phyloP scores from a whole-genome alignment of 2,329 filamentous ascomycete species.

The Penicillium sp. region DNA sequence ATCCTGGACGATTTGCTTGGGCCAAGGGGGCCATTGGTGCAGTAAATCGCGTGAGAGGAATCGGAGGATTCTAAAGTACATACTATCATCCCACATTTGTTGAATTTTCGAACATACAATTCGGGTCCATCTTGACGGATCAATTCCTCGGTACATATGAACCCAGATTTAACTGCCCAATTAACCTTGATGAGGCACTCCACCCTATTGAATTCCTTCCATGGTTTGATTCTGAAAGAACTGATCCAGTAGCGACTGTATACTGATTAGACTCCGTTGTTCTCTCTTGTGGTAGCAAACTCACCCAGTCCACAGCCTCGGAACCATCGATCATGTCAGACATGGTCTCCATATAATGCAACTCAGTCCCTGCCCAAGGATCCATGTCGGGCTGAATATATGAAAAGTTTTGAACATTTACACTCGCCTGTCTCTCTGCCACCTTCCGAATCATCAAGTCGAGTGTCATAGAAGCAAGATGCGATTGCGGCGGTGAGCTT shows the following conservation, averaged over 20 bases:
- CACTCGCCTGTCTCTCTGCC: constrained; percentile 5
- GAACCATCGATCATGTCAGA: constrained; percentile 25
- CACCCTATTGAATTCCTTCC: neutral
- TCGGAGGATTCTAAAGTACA: constrained; percentile 59
- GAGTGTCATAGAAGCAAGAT: constrained; percentile 16
- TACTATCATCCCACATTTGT: neutral
- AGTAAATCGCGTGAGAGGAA: constrained; percentile 61
- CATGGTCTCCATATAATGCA: constrained; percentile 22
- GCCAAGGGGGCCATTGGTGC: constrained; percentile 62
- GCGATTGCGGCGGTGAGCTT: constrained; percentile 13
- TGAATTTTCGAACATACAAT: neutral
- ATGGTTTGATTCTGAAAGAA: constrained; percentile 11
- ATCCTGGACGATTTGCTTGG: constrained; percentile 63
- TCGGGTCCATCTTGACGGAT: too few species aligned
- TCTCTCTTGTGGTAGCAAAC: neutral
- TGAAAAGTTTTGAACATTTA: neutral
- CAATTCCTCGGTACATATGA: too few species aligned
- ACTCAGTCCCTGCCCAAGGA: neutral
- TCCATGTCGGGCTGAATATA: neutral
- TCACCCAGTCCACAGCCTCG: constrained; percentile 24
- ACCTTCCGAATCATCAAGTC: constrained; percentile 24
- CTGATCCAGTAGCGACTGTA: constrained; percentile 13
- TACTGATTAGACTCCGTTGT: neutral
- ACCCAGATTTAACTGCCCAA: too few species aligned
- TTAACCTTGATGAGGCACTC: too few species aligned